A percentile compares a stretch with the other conserved stretches of the same genome.
Conservation (phyloP, 2,329 filamentous ascomycete species). For the Colletotrichum caudatum region DNA sequence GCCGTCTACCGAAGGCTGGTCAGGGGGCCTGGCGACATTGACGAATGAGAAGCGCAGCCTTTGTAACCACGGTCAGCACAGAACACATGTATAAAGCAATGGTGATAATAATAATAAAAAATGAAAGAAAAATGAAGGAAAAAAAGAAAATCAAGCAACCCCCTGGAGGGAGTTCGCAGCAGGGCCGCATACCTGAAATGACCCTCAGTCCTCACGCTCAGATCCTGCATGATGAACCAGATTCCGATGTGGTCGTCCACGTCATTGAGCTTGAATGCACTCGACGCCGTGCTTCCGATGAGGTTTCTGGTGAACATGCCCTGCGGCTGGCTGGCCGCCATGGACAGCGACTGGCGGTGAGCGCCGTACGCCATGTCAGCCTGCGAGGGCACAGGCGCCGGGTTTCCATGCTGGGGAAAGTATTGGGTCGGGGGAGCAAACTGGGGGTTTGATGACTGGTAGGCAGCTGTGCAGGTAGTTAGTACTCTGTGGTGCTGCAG, state of each 20-base stretch:
- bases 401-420: slow-evolving; percentile 50
- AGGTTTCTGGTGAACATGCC: slow-evolving; percentile 96
- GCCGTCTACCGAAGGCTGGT: slow-evolving; percentile 50
- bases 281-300: slow-evolving; percentile 91
- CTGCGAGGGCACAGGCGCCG: slow-evolving; percentile 47
- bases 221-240: slow-evolving; percentile 96
- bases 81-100: not conserved
- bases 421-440: slow-evolving; percentile 55
- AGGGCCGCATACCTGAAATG: slow-evolving; percentile 80
- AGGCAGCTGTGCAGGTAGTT: slow-evolving; percentile 12
- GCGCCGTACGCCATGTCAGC: slow-evolving; percentile 43
- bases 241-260: slow-evolving; percentile 85
- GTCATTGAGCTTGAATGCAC: slow-evolving; percentile 86
- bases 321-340: slow-evolving; percentile 66
- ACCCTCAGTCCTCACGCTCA: slow-evolving; percentile 94
- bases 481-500: not conserved
- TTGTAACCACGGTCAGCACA: slow-evolving; percentile 13
- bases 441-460: slow-evolving; percentile 45
- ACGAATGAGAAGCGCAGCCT: slow-evolving; percentile 81
- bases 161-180: not conserved
- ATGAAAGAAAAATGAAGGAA: too few species aligned
- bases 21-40: slow-evolving; percentile 68
- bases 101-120: too few species aligned
- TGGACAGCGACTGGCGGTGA: slow-evolving; percentile 50
- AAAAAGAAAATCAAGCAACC: too few species aligned